Evolutionary conservation across 345 rosid species (phyloP), one percentile per base, ranked within the genome.

Genomic region (Rhizophora mangle): DNA sequence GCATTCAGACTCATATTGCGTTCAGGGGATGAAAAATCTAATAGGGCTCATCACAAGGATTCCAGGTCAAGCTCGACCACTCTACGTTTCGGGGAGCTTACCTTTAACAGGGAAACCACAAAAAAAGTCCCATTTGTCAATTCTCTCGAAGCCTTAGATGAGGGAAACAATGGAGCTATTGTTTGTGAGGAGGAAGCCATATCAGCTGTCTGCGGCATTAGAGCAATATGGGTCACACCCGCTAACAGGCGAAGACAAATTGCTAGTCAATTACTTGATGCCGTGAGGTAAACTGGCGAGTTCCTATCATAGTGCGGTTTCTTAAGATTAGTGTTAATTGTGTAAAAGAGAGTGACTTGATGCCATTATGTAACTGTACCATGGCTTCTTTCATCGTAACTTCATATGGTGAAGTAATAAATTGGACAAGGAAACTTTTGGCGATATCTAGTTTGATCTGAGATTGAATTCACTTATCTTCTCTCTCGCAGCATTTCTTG

Each of bases 201-300:
- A 70, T 69, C 80, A 0, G 92, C 86, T 75, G 58, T 81, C 20
- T 95, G 96, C 55, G 97, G 99, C 67, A 70, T 95, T 34, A 82
- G 99, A 82, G 99, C 92, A 4, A 79, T 92, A 53, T 92, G 99
- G 99, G 93, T 92, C 63, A 74, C 92, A 67, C 96, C 96, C 43
- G 82, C 84, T 53, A 87, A 88, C 77, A 84, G 97, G 82, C 86
- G 92, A 79, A 89, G 85, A 78, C 82, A 83, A 67, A 74, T 92
- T 64, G 99, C 97, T 6, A 86, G 80, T 36, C 79, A 51, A 24
- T 85, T 95, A 62, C 85, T 95, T 8, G 92, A 95, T 58, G 91
- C 89, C 60, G 81, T 75, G n/a, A 86, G 96, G 97, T 89, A 84
- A 73, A 55, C 6, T 49, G 6, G n/a, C 8, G 5, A 65, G 52